phyloP scores from a whole-genome alignment of 2,329 filamentous ascomycete genomes.

The Fusarium nodosum region DNA sequence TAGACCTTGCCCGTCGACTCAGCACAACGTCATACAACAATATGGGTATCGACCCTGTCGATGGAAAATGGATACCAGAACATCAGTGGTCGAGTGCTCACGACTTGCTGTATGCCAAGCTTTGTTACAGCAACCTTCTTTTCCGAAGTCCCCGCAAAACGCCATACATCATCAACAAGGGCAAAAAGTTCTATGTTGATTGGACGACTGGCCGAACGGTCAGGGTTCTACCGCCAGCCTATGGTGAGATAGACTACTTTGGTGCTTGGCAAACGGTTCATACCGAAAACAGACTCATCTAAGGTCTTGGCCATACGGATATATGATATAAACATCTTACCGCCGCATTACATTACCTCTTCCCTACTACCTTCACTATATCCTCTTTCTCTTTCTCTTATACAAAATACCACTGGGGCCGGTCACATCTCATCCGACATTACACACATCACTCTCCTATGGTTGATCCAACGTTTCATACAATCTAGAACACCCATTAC shows the following conservation, averaged over 20 bases:
- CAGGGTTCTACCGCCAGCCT: slow-evolving; percentile 66
- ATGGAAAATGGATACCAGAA: slow-evolving; percentile 69
- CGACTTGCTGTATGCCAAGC: slow-evolving; percentile 71
- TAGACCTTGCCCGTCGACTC: slow-evolving; percentile 56
- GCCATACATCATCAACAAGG: slow-evolving; percentile 69
- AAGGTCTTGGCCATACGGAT: slow-evolving; percentile 28
- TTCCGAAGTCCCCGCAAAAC: slow-evolving; percentile 70
- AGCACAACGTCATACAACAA: slow-evolving; percentile 63
- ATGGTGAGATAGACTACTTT: slow-evolving; percentile 65
- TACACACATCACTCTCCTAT: slow-evolving; percentile 2
- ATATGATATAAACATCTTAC: slow-evolving; percentile 9
- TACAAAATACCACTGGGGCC: slow-evolving; percentile 12
- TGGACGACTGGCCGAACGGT: slow-evolving; percentile 70
- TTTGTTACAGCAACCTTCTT: slow-evolving; percentile 71
- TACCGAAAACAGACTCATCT: slow-evolving; percentile 64
- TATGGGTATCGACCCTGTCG: slow-evolving; percentile 61
- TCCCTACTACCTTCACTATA: slow-evolving; percentile 4
- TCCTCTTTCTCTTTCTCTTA: neutral
- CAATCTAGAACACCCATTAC: slow-evolving; percentile 28
- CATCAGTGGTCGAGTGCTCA: slow-evolving; percentile 68
- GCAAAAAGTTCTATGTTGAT: slow-evolving; percentile 71
- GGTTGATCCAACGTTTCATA: slow-evolving; percentile 13
- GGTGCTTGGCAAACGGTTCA: slow-evolving; percentile 65
- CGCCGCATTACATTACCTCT: slow-evolving; percentile 2
- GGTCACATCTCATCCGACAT: slow-evolving; percentile 24